Conservation (phyloP, 306 rosid species). For the Quercus aquifolioides region DNA sequence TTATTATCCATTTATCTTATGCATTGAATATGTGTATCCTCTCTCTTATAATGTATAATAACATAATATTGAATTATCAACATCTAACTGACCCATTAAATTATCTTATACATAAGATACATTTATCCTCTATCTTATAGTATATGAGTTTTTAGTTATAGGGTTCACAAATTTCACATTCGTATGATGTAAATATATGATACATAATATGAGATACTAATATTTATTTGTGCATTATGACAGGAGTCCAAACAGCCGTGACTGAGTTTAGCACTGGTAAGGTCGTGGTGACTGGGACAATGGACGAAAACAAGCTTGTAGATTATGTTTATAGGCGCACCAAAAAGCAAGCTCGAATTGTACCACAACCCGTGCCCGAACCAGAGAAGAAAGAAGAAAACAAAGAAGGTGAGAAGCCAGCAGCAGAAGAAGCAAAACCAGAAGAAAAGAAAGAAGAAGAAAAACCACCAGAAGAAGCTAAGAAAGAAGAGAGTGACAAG, state of each 20-base stretch:
- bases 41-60: too few relatives aligned
- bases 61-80: too few relatives aligned
- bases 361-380: slow-evolving; percentile 59
- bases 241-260: slow-evolving; percentile 79
- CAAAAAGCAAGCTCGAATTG: slow-evolving; percentile 78
- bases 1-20: too few relatives aligned
- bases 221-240: slow-evolving; percentile 4
- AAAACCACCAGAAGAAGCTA: slow-evolving; percentile 37
- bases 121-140: too few relatives aligned
- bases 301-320: slow-evolving; percentile 82
- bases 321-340: slow-evolving; percentile 84
- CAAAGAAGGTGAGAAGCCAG: slow-evolving; percentile 42
- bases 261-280: slow-evolving; percentile 72
- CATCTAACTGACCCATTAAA: too few relatives aligned
- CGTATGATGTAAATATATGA: too few relatives aligned
- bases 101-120: too few relatives aligned
- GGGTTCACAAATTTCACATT: too few relatives aligned
- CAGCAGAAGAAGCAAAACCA: slow-evolving; percentile 36
- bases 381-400: slow-evolving; percentile 42
- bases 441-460: slow-evolving; percentile 51
- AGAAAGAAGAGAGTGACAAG: slow-evolving; percentile 48
- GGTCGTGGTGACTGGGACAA: slow-evolving; percentile 74
- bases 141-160: too few relatives aligned
- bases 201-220: not conserved
- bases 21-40: too few relatives aligned